phyloP scores from a whole-genome alignment of 2,329 filamentous ascomycete species.

The Fusarium newnesense region DNA sequence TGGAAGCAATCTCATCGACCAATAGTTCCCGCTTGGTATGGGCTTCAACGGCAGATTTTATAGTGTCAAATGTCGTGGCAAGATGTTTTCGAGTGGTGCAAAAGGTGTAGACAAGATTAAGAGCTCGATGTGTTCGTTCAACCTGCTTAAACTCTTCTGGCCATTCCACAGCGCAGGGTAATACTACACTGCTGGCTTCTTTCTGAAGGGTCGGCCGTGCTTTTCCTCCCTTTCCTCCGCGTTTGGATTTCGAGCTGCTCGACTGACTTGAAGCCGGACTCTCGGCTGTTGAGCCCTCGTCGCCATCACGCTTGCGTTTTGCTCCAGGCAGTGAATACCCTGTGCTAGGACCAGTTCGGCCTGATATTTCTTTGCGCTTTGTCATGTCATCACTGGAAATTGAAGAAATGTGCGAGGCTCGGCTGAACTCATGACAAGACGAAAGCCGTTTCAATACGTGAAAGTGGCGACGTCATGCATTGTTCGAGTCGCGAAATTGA shows the following conservation, averaged over 20 bases:
- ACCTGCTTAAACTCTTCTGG: conserved; percentile 78
- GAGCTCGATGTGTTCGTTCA: conserved; percentile 80
- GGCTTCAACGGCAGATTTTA: conserved; percentile 84
- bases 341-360: background rate
- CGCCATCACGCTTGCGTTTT: conserved; percentile 39
- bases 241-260: conserved; percentile 8
- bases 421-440: background rate
- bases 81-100: conserved; percentile 93
- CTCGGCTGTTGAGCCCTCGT: conserved; percentile 3
- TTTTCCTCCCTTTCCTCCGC: conserved; percentile 4
- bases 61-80: conserved; percentile 89
- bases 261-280: conserved; percentile 19
- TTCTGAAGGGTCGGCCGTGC: conserved; percentile 26
- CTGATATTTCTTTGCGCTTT: conserved; percentile 9
- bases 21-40: conserved; percentile 78
- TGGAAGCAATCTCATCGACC: conserved; percentile 83
- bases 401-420: background rate
- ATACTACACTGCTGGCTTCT: conserved; percentile 30
- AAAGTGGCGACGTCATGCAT: conserved; percentile 36
- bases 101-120: conserved; percentile 95
- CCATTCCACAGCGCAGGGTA: conserved; percentile 66
- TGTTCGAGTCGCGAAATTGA: conserved; percentile 47
- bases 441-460: background rate
- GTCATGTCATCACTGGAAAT: conserved; percentile 8
- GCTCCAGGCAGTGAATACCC: background rate